Evolutionary conservation across 2,329 filamentous ascomycete species (phyloP).

Genomic region (Neopestalotiopsis sp.): DNA sequence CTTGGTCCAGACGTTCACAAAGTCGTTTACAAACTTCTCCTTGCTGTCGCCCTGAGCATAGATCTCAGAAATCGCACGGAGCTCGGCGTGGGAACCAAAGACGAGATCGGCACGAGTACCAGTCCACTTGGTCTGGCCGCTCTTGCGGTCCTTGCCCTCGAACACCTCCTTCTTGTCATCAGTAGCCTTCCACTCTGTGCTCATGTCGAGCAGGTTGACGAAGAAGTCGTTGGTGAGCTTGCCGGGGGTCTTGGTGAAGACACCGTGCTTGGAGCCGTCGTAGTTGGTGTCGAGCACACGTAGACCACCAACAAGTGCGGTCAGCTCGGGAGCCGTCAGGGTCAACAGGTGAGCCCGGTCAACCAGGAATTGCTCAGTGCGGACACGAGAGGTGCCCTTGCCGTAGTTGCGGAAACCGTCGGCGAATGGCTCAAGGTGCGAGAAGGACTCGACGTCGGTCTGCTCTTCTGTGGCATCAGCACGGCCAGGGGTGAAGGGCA

Average conservation of each 20-base stretch:
- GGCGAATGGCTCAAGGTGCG: constrained; percentile 69
- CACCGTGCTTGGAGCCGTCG: constrained; percentile 69
- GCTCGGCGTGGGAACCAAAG: constrained; percentile 76
- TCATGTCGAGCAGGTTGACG: constrained; percentile 74
- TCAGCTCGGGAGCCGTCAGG: constrained; percentile 73
- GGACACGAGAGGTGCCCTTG: constrained; percentile 62
- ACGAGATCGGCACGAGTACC: constrained; percentile 72
- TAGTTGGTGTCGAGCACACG: constrained; percentile 74
- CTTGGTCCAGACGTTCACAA: constrained; percentile 74
- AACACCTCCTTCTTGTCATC: constrained; percentile 59
- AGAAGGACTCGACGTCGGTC: constrained; percentile 70
- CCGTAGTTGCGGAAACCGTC: constrained; percentile 86
- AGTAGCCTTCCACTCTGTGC: constrained; percentile 66
- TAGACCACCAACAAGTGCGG: constrained; percentile 74
- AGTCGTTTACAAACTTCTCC: constrained; percentile 73
- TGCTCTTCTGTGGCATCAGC: constrained; percentile 74
- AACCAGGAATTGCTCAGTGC: constrained; percentile 72
- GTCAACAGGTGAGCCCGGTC: constrained; percentile 75
- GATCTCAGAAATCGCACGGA: constrained; percentile 73
- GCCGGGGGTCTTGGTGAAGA: constrained; percentile 72
- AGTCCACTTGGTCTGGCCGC: constrained; percentile 69
- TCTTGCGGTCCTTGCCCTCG: constrained; percentile 69
- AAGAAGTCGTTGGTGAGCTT: constrained; percentile 82
- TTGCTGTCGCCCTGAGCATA: constrained; percentile 66
- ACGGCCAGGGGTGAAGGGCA: constrained; percentile 77